A percentile compares a stretch with the other conserved stretches of the same genome.
Evolutionary conservation across 83 land plant species (phyloP).

Genomic region (Diphasiastrum complanatum): DNA sequence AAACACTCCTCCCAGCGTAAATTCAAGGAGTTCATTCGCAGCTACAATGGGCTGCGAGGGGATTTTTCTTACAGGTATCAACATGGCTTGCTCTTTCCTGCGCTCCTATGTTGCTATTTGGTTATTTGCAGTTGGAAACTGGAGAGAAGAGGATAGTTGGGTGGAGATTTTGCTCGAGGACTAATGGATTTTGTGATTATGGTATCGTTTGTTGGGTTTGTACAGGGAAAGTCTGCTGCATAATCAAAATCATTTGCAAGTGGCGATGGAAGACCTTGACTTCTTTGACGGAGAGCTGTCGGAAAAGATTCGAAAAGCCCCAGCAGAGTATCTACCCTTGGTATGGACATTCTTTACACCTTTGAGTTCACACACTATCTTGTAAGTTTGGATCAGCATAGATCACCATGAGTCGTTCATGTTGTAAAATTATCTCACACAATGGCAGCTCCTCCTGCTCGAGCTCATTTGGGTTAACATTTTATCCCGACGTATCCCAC

Average conservation of each 20-base stretch:
- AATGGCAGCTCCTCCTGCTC: too few relatives aligned
- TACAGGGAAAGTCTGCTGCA: constrained; percentile 79
- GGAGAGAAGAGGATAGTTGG: not conserved
- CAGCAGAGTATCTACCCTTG: constrained; percentile 85
- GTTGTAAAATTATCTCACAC: too few relatives aligned
- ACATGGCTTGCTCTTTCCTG: not conserved
- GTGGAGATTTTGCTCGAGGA: not conserved
- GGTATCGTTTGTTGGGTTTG: not conserved
- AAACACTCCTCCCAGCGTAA: constrained; percentile 74
- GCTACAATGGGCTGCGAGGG: constrained; percentile 54
- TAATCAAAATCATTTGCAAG: constrained; percentile 49
- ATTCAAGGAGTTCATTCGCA: constrained; percentile 89
- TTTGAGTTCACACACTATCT: too few relatives aligned
- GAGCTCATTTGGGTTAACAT: too few relatives aligned
- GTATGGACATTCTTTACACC: constrained; percentile 27
- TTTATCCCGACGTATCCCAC: too few relatives aligned
- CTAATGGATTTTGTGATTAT: not conserved
- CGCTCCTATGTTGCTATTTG: not conserved
- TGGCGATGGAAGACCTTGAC: constrained; percentile 74
- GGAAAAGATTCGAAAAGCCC: constrained; percentile 52
- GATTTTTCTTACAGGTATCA: constrained; percentile 64
- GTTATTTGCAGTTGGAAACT: not conserved
- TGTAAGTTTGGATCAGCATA: too few relatives aligned
- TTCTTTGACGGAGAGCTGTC: constrained; percentile 65
- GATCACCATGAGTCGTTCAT: not conserved